Percentiles rank a stretch among this genome's conserved stretches.
Conservation (phyloP, 164 flowering plant genomes). For the Nymphaea thermarum region DNA sequence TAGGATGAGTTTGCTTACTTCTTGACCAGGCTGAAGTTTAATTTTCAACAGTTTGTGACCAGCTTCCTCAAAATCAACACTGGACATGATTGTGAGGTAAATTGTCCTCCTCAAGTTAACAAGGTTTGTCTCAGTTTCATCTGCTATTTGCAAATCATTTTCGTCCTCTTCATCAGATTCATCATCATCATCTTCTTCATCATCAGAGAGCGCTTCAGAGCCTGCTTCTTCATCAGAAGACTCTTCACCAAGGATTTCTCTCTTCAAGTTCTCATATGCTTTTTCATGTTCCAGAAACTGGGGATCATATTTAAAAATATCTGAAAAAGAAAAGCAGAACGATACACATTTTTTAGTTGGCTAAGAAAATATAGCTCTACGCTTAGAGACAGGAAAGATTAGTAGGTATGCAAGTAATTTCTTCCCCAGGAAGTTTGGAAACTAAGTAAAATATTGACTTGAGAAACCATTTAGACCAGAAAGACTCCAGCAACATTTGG, state of each 20-base stretch:
- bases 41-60: constrained; percentile 92
- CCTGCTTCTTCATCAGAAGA: constrained; percentile 49
- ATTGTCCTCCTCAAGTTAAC: constrained; percentile 85
- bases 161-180: constrained; percentile 54
- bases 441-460: no score
- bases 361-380: no score
- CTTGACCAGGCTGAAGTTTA: constrained; percentile 97
- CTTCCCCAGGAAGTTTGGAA: constrained; percentile 3
- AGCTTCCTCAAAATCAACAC: constrained; percentile 99
- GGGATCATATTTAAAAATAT: constrained; percentile 70
- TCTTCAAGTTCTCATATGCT: constrained; percentile 55
- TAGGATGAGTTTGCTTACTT: constrained; percentile 31
- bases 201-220: constrained; percentile 39
- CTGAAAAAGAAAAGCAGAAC: constrained; percentile 18
- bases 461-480: no score
- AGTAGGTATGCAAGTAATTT: no score
- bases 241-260: constrained; percentile 55
- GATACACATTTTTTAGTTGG: no score
- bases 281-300: constrained; percentile 57
- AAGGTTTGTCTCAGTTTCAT: constrained; percentile 94
- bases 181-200: constrained; percentile 30
- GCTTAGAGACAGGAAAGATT: no score
- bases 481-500: no score
- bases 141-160: constrained; percentile 59
- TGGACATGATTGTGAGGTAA: constrained; percentile 93